A percentile compares a stretch with the other conserved stretches of the same genome.
phyloP scores from a whole-genome alignment of 345 rosid species.

The Euphorbia lathyris region DNA sequence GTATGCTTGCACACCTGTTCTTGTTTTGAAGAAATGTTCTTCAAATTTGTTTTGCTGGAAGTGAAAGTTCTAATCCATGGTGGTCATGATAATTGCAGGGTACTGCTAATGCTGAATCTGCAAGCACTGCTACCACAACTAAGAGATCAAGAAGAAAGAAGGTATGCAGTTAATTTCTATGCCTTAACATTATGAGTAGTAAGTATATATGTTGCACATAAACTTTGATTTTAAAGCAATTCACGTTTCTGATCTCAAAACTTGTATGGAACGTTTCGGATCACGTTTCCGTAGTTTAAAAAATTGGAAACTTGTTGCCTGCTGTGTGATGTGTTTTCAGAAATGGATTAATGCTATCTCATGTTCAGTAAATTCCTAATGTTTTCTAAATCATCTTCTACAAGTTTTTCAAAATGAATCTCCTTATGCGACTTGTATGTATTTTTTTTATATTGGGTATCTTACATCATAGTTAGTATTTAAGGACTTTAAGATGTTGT shows the following conservation, averaged over 20 bases:
- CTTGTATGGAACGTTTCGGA: too few relatives aligned
- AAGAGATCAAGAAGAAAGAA: slow-evolving; percentile 60
- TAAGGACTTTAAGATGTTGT: not conserved
- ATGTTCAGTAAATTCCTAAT: too few relatives aligned
- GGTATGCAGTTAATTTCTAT: slow-evolving; percentile 30
- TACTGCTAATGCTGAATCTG: slow-evolving; percentile 36
- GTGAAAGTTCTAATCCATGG: not conserved
- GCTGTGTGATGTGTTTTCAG: too few relatives aligned
- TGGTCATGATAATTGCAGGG: slow-evolving; percentile 34
- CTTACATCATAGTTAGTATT: not conserved
- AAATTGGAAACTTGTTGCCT: too few relatives aligned
- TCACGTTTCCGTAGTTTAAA: too few relatives aligned
- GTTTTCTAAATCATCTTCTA: too few relatives aligned
- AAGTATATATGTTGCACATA: not conserved
- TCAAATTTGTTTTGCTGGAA: not conserved
- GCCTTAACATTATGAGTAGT: not conserved
- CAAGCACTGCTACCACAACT: slow-evolving; percentile 24
- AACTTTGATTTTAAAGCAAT: too few relatives aligned
- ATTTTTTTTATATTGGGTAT: too few relatives aligned
- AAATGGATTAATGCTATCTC: too few relatives aligned
- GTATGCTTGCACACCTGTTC: not conserved
- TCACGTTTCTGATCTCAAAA: too few relatives aligned
- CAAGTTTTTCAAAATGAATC: too few relatives aligned
- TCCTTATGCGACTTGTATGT: too few relatives aligned
- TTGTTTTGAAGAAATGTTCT: not conserved